phyloP scores from a whole-genome alignment of 352 stramenopile species.

The Phytophthora ramorum region DNA sequence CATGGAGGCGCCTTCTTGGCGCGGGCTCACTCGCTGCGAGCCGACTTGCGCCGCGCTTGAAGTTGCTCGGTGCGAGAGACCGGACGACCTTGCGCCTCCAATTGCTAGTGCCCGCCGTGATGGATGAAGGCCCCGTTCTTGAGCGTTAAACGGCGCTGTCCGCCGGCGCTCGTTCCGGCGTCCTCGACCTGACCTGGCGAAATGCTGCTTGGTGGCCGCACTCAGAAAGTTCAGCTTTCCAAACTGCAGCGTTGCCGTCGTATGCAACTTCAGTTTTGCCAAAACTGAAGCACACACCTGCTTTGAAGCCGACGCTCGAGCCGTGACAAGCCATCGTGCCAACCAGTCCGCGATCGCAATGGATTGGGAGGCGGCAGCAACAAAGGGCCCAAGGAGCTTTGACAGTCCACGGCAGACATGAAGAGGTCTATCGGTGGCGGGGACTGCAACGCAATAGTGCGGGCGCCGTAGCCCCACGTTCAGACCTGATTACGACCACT shows the following conservation, averaged over 20 bases:
- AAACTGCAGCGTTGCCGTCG: constrained; percentile 2
- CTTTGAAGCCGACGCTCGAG: neutral
- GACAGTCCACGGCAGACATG: constrained; percentile 13
- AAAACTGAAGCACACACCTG: constrained; percentile 18
- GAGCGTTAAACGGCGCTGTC: constrained; percentile 15
- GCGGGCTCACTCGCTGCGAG: neutral
- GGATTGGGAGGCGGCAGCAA: neutral
- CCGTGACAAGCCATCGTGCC: constrained; percentile 14
- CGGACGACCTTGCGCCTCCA: constrained; percentile 18
- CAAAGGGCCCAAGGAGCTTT: constrained; percentile 7
- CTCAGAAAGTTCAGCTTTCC: constrained; percentile 18
- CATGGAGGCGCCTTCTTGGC: neutral
- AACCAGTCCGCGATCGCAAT: neutral
- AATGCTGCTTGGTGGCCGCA: constrained; percentile 12
- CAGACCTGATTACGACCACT: constrained; percentile 10
- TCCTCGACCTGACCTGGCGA: constrained; percentile 9
- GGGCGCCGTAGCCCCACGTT: constrained; percentile 8
- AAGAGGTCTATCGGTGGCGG: constrained; percentile 6
- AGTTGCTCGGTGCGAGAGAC: constrained; percentile 20
- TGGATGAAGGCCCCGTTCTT: constrained; percentile 27
- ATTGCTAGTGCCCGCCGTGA: constrained; percentile 7
- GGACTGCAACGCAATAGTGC: constrained; percentile 1
- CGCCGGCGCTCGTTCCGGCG: constrained; percentile 9
- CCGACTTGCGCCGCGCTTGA: constrained; percentile 3
- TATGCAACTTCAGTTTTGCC: constrained; percentile 10